Base-by-base conservation (phyloP, 1,284 basidiomycete species). In the Marasmius sp. region DNA sequence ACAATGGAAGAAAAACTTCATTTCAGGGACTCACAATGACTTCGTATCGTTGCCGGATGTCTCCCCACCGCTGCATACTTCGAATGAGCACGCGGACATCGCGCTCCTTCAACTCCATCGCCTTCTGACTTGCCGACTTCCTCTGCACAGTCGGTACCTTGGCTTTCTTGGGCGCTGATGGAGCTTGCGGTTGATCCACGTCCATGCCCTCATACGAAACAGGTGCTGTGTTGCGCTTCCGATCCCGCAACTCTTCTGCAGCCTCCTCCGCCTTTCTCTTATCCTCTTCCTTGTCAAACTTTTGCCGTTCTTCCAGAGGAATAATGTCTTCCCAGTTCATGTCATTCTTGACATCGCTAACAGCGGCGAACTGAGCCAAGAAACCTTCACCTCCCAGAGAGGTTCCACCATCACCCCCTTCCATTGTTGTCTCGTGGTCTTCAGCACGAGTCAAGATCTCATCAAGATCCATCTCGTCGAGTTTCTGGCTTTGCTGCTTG, bases 321-420 rank as follows among this genome's bases (percentile, higher is more conserved):
- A 99, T 99, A 72, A 99, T 99, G 68, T 99, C 97, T 72, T 99
- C 97, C 97, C 97, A 99, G 72, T 81, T 94, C 83, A 98, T 93
- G 77, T 97, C 95, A 71, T 96, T 95, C 84, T 98, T 98, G 72
- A 99, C 91, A 75, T 99, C 97, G 75, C 95, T 97, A 66, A 99
- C 94, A 58, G 93, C 92, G 5, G 95, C 96, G 72, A 99, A 97
- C 70, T 94, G 92, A 43, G 96, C 89, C 64, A 99, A 83, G 87
- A 99, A 99, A 61, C 90, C 91, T 79, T 98, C 95, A 61, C 97
- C 97, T 76, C 97, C 97, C 16, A 98, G 86, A 3, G 97, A 98
- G 33, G 91, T 82, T 50, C 88, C 87, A 65, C 88, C 88, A 37
- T 95, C 93, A 38, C 86, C 89, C 49, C 84, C 85, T 47, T 88